phyloP scores from a whole-genome alignment of 192 early-diverging fungal species.

The Gryganskiella cystojenkinii region DNA sequence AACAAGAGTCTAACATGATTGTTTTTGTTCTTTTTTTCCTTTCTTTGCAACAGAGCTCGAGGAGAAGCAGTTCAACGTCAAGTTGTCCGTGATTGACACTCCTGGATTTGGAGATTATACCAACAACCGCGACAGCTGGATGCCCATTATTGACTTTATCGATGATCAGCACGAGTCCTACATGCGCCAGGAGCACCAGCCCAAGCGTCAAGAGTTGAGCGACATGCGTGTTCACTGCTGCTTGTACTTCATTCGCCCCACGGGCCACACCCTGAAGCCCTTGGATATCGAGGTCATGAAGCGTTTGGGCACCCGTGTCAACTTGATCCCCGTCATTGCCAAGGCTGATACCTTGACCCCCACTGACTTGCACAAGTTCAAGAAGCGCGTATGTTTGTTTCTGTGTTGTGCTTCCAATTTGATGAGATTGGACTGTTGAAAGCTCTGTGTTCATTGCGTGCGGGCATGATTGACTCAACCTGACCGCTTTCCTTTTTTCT shows the following conservation, averaged over 20 bases:
- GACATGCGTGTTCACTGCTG: conserved; percentile 97
- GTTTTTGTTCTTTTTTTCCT: background rate
- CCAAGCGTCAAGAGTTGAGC: conserved; percentile 82
- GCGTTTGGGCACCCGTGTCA: conserved; percentile 92
- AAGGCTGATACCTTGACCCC: conserved; percentile 98
- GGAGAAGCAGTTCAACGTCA: conserved; percentile 97
- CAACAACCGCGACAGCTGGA: conserved; percentile 95
- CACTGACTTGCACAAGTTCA: conserved; percentile 88
- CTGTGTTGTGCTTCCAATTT: no score
- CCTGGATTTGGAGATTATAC: conserved; percentile 90
- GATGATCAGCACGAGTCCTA: conserved; percentile 97
- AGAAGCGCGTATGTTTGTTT: conserved; percentile 86
- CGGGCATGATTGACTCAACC: background rate
- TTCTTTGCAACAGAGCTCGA: conserved; percentile 74
- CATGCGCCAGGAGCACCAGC: conserved; percentile 89
- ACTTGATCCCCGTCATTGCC: conserved; percentile 96
- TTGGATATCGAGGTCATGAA: conserved; percentile 98
- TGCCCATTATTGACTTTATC: conserved; percentile 95
- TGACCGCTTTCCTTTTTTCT: background rate
- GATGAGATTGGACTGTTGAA: no score
- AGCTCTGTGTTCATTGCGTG: background rate
- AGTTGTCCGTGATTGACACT: conserved; percentile 91
- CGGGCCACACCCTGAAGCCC: conserved; percentile 92
- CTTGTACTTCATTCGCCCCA: conserved; percentile 97
- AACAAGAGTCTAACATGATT: background rate